These are phyloP conservation scores for Mucor mucedo DNA, from an alignment of 371 early-diverging fungal genomes.

Conservation along the genomic window DNA sequence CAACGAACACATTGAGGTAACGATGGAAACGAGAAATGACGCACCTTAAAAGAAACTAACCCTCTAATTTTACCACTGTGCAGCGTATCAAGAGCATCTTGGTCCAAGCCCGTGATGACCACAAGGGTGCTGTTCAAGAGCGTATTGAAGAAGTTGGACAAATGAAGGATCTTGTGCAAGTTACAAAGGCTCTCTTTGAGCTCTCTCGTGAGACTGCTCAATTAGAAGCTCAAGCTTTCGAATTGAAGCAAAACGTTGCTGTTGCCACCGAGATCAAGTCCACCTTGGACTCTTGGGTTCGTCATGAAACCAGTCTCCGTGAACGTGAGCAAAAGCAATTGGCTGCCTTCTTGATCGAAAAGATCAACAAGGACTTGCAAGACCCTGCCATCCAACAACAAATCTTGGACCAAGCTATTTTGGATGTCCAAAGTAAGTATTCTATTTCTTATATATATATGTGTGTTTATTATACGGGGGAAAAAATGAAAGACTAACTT, in stretches of 20 bases:
- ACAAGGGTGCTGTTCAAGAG: conserved; percentile 88
- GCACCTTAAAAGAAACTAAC: too few species aligned
- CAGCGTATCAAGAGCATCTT: conserved; percentile 82
- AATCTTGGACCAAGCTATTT: conserved; percentile 61
- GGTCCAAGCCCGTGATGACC: conserved; percentile 86
- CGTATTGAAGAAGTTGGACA: conserved; percentile 90
- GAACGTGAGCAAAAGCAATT: conserved; percentile 93
- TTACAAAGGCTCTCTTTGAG: conserved; percentile 91
- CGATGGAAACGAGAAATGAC: too few species aligned
- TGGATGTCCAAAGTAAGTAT: conserved; percentile 61
- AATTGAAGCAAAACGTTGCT: conserved; percentile 90
- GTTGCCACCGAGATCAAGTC: conserved; percentile 85
- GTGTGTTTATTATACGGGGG: too few species aligned
- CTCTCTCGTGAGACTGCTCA: conserved; percentile 94
- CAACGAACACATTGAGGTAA: conserved; percentile 76
- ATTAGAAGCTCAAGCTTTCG: conserved; percentile 92
- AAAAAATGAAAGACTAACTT: neutral
- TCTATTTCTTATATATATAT: conserved; percentile 1
- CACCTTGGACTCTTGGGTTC: conserved; percentile 95
- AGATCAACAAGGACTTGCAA: conserved; percentile 78
- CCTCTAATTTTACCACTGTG: too few species aligned
- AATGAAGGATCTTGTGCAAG: conserved; percentile 91
- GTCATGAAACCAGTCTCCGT: conserved; percentile 92
- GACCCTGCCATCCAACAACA: conserved; percentile 78
- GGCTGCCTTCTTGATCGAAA: conserved; percentile 85